These are phyloP conservation scores for Pseudogymnoascus sp. DNA, from an alignment of 2,329 filamentous ascomycete genomes.

Conservation along the genomic window DNA sequence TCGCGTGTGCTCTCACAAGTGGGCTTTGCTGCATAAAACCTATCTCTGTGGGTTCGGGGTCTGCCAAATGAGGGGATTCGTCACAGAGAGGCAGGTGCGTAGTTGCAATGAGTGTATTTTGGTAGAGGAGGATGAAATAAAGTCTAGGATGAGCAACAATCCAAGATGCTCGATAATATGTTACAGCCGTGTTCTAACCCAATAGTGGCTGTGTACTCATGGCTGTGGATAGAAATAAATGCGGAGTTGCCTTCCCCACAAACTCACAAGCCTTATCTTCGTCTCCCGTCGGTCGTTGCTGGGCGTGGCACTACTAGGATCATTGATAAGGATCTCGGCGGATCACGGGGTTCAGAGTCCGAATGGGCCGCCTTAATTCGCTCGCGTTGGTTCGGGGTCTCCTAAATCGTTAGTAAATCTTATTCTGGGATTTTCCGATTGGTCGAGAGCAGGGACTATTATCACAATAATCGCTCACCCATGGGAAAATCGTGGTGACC, in stretches of 20 bases:
- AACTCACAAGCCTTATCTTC: constrained; percentile 6
- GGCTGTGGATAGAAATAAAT: not conserved
- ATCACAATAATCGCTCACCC: not conserved
- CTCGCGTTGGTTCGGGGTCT: not conserved
- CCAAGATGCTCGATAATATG: not conserved
- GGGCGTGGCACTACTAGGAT: not conserved
- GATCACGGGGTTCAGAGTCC: constrained; percentile 2
- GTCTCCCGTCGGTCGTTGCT: not conserved
- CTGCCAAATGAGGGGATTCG: not conserved
- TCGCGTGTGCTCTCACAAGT: not conserved
- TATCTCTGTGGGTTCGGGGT: not conserved
- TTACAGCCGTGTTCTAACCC: not conserved
- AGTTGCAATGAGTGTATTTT: not conserved
- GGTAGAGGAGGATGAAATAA: not conserved
- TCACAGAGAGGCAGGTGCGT: not conserved
- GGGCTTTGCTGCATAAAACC: not conserved
- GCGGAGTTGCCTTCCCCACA: constrained; percentile 6
- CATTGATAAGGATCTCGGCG: not conserved
- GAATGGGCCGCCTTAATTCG: constrained; percentile 6
- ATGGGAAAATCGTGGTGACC: not conserved
- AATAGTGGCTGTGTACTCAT: not conserved
- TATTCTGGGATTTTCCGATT: not conserved
- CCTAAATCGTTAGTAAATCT: not conserved
- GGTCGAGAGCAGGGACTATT: not conserved
- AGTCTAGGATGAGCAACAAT: not conserved